Conservation (phyloP, 73 alveolate species). For the Breviolum minutum region DNA sequence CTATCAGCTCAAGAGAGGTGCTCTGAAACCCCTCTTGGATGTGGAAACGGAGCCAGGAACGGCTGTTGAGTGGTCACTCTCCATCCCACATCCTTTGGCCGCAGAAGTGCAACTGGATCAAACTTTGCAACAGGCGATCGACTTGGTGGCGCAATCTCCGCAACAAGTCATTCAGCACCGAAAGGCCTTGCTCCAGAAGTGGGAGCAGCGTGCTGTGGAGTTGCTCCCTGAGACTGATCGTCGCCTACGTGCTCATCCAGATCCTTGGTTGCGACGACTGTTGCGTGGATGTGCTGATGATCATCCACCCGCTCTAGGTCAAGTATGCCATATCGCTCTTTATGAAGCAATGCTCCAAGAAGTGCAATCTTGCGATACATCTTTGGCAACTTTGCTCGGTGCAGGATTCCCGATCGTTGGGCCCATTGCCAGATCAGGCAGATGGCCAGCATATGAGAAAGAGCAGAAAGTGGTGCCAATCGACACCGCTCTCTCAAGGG, state of each 20-base stretch:
- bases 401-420: background rate
- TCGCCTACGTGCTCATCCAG: background rate
- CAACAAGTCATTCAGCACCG: no score
- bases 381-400: background rate
- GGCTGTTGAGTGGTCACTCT: background rate
- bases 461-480: background rate
- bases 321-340: background rate
- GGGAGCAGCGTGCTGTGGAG: background rate
- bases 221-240: background rate
- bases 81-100: background rate
- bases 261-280: background rate
- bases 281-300: background rate
- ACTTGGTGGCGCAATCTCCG: background rate
- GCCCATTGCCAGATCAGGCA: background rate
- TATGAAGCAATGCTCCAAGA: background rate
- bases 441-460: background rate
- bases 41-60: background rate
- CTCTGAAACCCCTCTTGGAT: background rate
- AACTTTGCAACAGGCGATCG: background rate
- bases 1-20: conserved; percentile 44
- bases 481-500: background rate
- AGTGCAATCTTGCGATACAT: background rate
- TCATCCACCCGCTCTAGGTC: background rate
- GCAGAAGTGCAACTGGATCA: background rate
- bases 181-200: no score